These are phyloP conservation scores for Trichoderma aggressivum DNA, from an alignment of 2,329 filamentous ascomycete genomes.

Conservation along the genomic window DNA sequence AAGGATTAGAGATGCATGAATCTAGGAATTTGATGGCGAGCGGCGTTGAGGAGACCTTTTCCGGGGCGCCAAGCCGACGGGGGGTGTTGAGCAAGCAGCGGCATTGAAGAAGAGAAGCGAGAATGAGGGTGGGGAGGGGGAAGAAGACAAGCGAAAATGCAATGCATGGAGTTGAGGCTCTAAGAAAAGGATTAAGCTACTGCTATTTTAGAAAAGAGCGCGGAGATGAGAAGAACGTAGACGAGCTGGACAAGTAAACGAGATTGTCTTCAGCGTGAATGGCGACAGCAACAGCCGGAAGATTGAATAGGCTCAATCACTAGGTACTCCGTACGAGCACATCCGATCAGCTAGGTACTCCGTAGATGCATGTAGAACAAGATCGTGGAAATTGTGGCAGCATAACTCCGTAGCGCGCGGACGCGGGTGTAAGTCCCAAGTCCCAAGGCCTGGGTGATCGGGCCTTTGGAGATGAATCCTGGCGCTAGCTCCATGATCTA, in stretches of 20 bases:
- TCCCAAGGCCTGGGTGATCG: neutral
- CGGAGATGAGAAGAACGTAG: slow-evolving; percentile 5
- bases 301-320: neutral
- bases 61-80: neutral
- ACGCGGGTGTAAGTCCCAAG: neutral
- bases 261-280: neutral
- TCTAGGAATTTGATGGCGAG: neutral
- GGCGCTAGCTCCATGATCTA: neutral
- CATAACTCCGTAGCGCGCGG: neutral
- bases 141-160: neutral
- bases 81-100: neutral
- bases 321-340: neutral
- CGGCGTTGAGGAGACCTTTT: neutral
- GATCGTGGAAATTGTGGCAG: neutral
- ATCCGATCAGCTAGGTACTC: too few relatives aligned
- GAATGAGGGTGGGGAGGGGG: neutral
- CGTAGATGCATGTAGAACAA: neutral
- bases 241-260: neutral
- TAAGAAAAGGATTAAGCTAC: slow-evolving; percentile 3
- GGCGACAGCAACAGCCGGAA: neutral
- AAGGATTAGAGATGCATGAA: neutral
- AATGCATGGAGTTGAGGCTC: neutral
- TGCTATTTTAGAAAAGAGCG: neutral
- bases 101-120: neutral
- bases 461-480: neutral